These are phyloP conservation scores for Phaseolus coccineus DNA, from an alignment of 331 rosid genomes.

Conservation along the genomic window DNA sequence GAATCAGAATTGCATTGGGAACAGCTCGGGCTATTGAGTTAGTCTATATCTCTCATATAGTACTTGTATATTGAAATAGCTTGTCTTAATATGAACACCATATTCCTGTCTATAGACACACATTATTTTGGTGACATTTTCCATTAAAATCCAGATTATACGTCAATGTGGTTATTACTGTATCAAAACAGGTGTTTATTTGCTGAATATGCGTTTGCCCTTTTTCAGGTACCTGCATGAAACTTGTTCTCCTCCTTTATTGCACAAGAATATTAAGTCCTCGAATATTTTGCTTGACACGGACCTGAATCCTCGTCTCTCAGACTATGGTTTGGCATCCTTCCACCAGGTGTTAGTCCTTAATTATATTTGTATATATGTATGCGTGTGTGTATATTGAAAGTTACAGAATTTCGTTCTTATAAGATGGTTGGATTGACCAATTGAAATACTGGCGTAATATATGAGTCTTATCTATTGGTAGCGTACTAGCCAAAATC, in stretches of 20 bases:
- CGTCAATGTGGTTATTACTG: not conserved
- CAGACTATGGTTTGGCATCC: constrained; percentile 83
- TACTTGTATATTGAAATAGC: constrained; percentile 31
- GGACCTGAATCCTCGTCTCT: constrained; percentile 82
- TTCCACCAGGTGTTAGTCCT: constrained; percentile 67
- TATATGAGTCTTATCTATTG: not conserved
- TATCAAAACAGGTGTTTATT: not conserved
- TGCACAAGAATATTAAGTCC: constrained; percentile 91
- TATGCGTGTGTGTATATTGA: no score
- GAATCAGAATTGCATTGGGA: constrained; percentile 90
- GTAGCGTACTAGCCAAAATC: constrained; percentile 75
- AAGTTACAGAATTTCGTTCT: not conserved
- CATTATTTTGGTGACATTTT: constrained; percentile 15
- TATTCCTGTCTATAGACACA: constrained; percentile 24
- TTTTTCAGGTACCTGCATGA: constrained; percentile 84
- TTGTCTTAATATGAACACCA: not conserved
- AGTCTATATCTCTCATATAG: constrained; percentile 42
- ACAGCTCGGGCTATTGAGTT: constrained; percentile 87
- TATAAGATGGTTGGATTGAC: not conserved
- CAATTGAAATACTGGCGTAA: no score
- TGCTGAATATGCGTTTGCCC: constrained; percentile 1
- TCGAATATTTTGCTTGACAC: constrained; percentile 79
- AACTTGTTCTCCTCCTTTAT: constrained; percentile 63
- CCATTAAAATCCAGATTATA: constrained; percentile 1
- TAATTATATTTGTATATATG: no score